These are phyloP conservation scores for Fraxinus angustifolia DNA, from an alignment of 305 asterid species.

Conservation along the genomic window DNA sequence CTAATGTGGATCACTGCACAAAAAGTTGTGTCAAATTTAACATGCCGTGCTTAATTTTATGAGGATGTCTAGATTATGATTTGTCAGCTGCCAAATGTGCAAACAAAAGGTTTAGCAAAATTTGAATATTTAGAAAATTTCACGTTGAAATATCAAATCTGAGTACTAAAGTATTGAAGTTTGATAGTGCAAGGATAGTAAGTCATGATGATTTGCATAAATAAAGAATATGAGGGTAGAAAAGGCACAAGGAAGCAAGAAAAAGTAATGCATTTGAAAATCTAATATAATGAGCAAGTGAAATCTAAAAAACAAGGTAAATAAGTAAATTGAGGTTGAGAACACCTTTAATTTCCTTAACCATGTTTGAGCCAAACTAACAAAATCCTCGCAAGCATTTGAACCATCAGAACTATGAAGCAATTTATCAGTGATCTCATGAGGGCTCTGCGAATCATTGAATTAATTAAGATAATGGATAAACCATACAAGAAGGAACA, in stretches of 20 bases:
- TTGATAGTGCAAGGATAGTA: not conserved
- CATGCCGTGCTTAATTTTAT: not conserved
- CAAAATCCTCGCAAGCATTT: conserved; percentile 71
- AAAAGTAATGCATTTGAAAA: not conserved
- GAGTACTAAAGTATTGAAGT: not conserved
- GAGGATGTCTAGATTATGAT: not conserved
- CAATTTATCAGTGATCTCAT: conserved; percentile 79
- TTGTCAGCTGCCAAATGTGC: not conserved
- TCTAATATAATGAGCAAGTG: not conserved
- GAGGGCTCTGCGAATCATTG: conserved; percentile 65
- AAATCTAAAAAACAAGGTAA: conserved; percentile 14
- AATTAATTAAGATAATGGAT: conserved; percentile 19
- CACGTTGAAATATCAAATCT: not conserved
- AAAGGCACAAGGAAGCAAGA: not conserved
- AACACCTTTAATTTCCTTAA: conserved; percentile 78
- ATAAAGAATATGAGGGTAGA: not conserved
- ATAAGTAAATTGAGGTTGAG: conserved; percentile 9
- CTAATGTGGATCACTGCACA: not conserved
- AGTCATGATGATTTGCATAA: not conserved
- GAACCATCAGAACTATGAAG: conserved; percentile 68
- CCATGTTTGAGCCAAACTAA: conserved; percentile 74
- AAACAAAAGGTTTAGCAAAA: not conserved
- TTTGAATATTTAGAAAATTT: not conserved
- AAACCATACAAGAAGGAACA: conserved; percentile 5
- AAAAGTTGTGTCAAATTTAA: not conserved